Conservation (phyloP, 2,329 filamentous ascomycete species). For the Didymella glomerata region DNA sequence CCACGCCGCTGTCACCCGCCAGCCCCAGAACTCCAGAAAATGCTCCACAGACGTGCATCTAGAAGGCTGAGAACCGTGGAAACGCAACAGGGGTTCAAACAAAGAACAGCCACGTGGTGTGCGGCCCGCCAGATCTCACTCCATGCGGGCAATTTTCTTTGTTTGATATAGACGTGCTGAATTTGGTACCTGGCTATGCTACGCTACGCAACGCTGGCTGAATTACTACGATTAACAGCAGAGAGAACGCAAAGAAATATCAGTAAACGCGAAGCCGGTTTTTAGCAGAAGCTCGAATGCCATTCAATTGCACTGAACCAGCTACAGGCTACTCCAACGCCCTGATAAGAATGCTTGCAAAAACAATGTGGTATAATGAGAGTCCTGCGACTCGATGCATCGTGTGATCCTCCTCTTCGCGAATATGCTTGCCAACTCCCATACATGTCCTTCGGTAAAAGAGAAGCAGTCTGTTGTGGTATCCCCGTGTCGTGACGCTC, state of each 20-base stretch:
- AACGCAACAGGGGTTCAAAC: background rate
- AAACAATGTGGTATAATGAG: slow-evolving; percentile 45
- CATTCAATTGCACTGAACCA: slow-evolving; percentile 31
- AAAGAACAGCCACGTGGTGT: slow-evolving; percentile 13
- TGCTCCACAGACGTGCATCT: slow-evolving; percentile 20
- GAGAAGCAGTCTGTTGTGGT: slow-evolving; percentile 50
- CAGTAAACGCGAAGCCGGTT: background rate
- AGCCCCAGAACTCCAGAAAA: slow-evolving; percentile 3
- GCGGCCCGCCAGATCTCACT: background rate
- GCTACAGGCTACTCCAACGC: slow-evolving; percentile 26
- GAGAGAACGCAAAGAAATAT: background rate
- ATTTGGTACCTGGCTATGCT: slow-evolving; percentile 19
- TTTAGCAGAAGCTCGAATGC: slow-evolving; percentile 22
- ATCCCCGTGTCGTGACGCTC: slow-evolving; percentile 51
- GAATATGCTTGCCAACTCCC: slow-evolving; percentile 33
- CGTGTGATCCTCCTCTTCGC: slow-evolving; percentile 27
- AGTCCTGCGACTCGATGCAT: slow-evolving; percentile 22
- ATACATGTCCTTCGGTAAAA: slow-evolving; percentile 35
- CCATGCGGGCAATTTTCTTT: background rate
- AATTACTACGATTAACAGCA: slow-evolving; percentile 10
- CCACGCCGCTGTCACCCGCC: slow-evolving; percentile 14
- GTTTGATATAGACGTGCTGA: background rate
- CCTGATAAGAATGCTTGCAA: slow-evolving; percentile 31
- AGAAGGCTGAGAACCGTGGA: slow-evolving; percentile 2
- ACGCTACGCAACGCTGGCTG: slow-evolving; percentile 19